Base-by-base conservation (phyloP, 495 filamentous ascomycete species). In the Penicillium paxilli region DNA sequence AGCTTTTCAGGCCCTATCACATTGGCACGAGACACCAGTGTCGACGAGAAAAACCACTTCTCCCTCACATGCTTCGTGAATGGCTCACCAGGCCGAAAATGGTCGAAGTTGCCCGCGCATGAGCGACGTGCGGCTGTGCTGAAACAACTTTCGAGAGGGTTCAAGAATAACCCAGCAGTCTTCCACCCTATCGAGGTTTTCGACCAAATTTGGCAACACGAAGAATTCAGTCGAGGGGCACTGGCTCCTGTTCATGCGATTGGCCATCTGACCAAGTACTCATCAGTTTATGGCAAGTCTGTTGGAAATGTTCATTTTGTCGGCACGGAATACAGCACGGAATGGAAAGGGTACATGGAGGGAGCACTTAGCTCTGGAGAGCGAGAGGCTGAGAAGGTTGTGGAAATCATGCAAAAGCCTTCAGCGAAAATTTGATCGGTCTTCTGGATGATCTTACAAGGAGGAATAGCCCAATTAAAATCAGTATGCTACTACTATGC, bases 261-360 rank as follows among this genome's bases (percentile, higher is more conserved):
- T 4, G 46, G 33, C 11, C 48, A 50, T 25, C 33, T 50, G 8
- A 38, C 35, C 2, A 42, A 50, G 35, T 50, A 50, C 30, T 16
- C 20, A 9, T 35, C 16, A 10, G 33, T 40, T 19, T 50, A 40
- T 22, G 33, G 32, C 4, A 14, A 10, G 40, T 60, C 60, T 5
- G 55, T 61, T 40, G 61, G 66, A 0, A 57, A 67, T 44, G 19
- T 77, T 22, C 73, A 77, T 53, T 78, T 78, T 61, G 66, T 62
- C 1, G 74, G 74, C 11, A 68, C 70, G 2, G 75, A 79, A 62
- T 74, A 64, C 7, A 59, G 70, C 3, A 49, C 44, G 4, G 58
- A 65, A 16, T 79, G 73, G 73, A 68, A 62, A 45, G 75, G 75
- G 7, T 75, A 69, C 54, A 77, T 79, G 73, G 75, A 79, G 46